Percentiles rank a stretch among this genome's conserved stretches.
Conservation (phyloP, 805 yeast species). For the Candida incommunis region DNA sequence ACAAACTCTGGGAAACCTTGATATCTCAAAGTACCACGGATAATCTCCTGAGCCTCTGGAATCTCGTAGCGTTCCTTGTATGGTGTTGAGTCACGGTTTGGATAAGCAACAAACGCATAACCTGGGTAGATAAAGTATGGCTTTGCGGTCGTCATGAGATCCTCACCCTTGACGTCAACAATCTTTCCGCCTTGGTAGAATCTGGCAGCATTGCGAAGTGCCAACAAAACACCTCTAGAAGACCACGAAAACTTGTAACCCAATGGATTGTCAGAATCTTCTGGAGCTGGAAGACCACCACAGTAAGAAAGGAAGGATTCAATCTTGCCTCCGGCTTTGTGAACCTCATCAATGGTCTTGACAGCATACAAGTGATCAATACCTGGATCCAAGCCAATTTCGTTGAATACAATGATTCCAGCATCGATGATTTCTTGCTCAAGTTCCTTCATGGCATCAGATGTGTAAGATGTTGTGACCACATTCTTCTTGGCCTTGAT, state of each 20-base stretch:
- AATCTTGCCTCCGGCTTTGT: conserved; percentile 79
- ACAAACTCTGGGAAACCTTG: conserved; percentile 98
- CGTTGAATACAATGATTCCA: conserved; percentile 96
- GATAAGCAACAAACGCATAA: conserved; percentile 86
- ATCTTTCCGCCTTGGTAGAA: conserved; percentile 79
- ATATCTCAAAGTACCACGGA: conserved; percentile 94
- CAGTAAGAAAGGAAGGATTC: conserved; percentile 91
- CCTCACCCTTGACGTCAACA: conserved; percentile 71
- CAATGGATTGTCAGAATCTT: conserved; percentile 91
- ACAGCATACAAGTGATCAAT: conserved; percentile 96
- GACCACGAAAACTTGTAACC: conserved; percentile 99
- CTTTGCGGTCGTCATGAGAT: conserved; percentile 85
- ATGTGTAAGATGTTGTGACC: conserved; percentile 93
- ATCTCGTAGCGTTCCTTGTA: conserved; percentile 85
- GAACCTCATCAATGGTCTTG: conserved; percentile 96
- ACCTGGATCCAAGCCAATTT: conserved; percentile 98
- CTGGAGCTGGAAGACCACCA: conserved; percentile 99
- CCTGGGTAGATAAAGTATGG: conserved; percentile 96
- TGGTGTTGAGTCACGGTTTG: conserved; percentile 94
- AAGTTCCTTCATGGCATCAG: conserved; percentile 76
- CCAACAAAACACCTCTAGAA: conserved; percentile 92
- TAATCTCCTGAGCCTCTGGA: conserved; percentile 94
- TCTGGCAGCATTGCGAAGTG: conserved; percentile 85
- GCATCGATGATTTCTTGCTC: conserved; percentile 81
- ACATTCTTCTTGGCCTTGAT: conserved; percentile 78